Conservation (phyloP, 495 filamentous ascomycete genomes). For the Trichoderma asperelloides region DNA sequence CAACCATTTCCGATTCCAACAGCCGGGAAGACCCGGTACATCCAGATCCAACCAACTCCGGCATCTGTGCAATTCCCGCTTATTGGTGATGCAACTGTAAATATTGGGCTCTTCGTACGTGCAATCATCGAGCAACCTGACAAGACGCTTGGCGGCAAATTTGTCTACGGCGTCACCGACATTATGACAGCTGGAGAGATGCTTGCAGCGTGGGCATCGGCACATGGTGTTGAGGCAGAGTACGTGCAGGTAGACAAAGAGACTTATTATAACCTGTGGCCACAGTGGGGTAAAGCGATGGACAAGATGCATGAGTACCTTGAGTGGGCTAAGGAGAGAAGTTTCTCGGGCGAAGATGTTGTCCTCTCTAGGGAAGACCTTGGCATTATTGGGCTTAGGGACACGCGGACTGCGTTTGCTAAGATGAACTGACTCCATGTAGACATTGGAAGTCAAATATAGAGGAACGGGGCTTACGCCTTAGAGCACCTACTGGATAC, state of each 20-base stretch:
- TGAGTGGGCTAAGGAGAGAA: conserved; percentile 22
- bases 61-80: conserved; percentile 24
- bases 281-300: conserved; percentile 28
- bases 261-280: conserved; percentile 27
- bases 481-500: background rate
- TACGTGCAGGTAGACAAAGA: conserved; percentile 16
- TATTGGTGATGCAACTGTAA: conserved; percentile 30
- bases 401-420: conserved; percentile 14
- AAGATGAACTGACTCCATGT: background rate
- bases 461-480: background rate
- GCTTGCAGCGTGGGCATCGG: conserved; percentile 28
- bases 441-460: background rate
- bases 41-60: conserved; percentile 23
- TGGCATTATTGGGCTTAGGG: conserved; percentile 13
- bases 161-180: conserved; percentile 26
- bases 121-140: conserved; percentile 30
- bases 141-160: conserved; percentile 20
- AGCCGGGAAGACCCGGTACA: conserved; percentile 20
- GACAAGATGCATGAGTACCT: conserved; percentile 34
- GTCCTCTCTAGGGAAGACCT: conserved; percentile 16
- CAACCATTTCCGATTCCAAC: conserved; percentile 22
- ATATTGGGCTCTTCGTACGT: conserved; percentile 29
- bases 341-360: conserved; percentile 21
- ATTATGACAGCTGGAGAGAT: conserved; percentile 23
- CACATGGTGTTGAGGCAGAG: conserved; percentile 20